Evolutionary conservation across 2,329 filamentous ascomycete species (phyloP).

Genomic region (Ophiostoma sp.): DNA sequence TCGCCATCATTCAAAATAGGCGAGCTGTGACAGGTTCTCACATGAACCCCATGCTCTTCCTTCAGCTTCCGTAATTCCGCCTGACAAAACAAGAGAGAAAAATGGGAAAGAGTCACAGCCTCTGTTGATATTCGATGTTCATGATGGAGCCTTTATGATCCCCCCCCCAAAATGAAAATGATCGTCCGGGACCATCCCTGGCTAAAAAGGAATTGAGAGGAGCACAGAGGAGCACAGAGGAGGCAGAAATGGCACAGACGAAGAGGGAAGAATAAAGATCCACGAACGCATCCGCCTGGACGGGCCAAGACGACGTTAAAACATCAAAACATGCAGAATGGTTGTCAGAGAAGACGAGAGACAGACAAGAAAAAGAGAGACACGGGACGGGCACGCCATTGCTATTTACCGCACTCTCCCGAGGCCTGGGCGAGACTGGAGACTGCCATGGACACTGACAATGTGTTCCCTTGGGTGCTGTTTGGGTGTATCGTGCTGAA

Average conservation of each 20-base stretch:
- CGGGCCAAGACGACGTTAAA: background rate
- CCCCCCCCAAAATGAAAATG: background rate
- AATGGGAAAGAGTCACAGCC: background rate
- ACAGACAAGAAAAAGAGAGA: background rate
- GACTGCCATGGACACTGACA: too few relatives aligned
- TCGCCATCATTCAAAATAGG: background rate
- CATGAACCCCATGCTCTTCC: background rate
- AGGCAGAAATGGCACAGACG: background rate
- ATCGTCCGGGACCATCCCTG: slow-evolving; percentile 9
- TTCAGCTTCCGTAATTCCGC: background rate
- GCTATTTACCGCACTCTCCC: slow-evolving; percentile 11
- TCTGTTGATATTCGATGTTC: background rate
- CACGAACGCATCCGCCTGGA: background rate
- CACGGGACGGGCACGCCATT: background rate
- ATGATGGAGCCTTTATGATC: slow-evolving; percentile 1
- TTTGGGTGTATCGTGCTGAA: background rate
- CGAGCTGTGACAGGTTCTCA: background rate
- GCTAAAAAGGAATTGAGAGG: background rate
- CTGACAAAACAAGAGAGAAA: background rate
- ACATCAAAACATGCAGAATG: background rate
- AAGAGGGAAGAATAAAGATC: background rate
- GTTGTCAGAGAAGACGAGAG: background rate
- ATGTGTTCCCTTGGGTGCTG: background rate
- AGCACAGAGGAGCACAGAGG: too few relatives aligned
- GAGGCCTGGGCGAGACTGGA: slow-evolving; percentile 1